phyloP scores from a whole-genome alignment of 2,329 filamentous ascomycete genomes.

The Aspergillus quadrilineatus region DNA sequence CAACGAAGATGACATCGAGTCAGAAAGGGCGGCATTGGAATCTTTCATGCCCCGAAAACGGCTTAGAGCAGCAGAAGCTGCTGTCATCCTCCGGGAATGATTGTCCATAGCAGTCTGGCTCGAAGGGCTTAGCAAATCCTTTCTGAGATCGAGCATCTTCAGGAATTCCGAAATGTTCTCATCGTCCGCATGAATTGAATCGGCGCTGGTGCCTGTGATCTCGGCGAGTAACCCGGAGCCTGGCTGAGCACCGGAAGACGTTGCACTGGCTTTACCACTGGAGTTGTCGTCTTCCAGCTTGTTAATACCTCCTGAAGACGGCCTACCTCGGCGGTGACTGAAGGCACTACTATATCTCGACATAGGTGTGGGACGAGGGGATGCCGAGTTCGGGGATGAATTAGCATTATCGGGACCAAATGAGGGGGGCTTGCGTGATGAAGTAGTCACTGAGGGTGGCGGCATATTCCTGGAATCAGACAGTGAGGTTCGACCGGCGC shows the following conservation, averaged over 20 bases:
- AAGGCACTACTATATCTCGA: constrained; percentile 93
- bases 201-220: constrained; percentile 62
- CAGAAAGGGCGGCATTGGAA: constrained; percentile 81
- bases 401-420: constrained; percentile 60
- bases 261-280: constrained; percentile 58
- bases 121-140: constrained; percentile 72
- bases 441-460: constrained; percentile 38
- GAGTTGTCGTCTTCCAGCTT: constrained; percentile 52
- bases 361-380: constrained; percentile 75
- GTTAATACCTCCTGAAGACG: constrained; percentile 72
- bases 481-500: constrained; percentile 40
- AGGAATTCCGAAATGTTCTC: constrained; percentile 93
- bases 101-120: constrained; percentile 61
- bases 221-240: constrained; percentile 77
- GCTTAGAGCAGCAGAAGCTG: constrained; percentile 75
- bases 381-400: constrained; percentile 68
- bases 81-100: constrained; percentile 70
- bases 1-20: constrained; percentile 88
- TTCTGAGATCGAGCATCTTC: constrained; percentile 81
- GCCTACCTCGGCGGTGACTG: constrained; percentile 74
- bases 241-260: constrained; percentile 58
- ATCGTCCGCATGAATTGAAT: constrained; percentile 74
- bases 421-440: constrained; percentile 47
- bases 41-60: constrained; percentile 89
- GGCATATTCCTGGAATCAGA: constrained; percentile 43